Evolutionary conservation across 116 monocot species (phyloP), one percentile per base, ranked within the genome.

Genomic region (Iris pallida): DNA sequence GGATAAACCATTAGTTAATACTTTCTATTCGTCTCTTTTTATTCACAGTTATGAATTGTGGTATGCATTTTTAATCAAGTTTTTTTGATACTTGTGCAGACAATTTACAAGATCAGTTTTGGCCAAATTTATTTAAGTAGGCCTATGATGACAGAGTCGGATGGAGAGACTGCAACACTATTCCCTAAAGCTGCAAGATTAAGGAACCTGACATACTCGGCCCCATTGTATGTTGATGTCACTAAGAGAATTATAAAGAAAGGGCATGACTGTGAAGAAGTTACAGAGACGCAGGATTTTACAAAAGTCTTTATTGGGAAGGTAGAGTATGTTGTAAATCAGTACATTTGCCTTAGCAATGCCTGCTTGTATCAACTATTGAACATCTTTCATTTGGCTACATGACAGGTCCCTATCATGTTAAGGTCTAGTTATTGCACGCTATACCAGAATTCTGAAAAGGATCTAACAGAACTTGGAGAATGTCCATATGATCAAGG

Each of bases 401-500:
- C 53, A 30, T 71, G 61, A 13, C 73, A 95, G 95, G 99, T 99
- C 47, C 99, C 99, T 1, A 94, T 99, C 57, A 99, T 94, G 99
- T 56, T 99, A 18, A 74, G 91, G 18, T 99, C 94, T 47, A 94
- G 91, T 71, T 99, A 99, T 68, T 99, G 99, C 57, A 90, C 94
- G 71, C 66, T 99, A 16, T 99, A 79, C 74, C 93, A 94, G 55
- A 91, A 88, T 49, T 93, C 91, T 51, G 99, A 94, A 61, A 99
- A 94, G 44, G 99, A 99, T 79, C 63, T 99, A 16, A 99, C 91
- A 7, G 94, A 94, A 71, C 86, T 99, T 62, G 99, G 91, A 30
- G 99, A 99, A 68, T 99, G 94, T 59, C 91, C 99, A 18, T 94
- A 91, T 76, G 93, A 99, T 54, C 94, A 94, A 82, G 99, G 94